Evolutionary conservation across 2,329 filamentous ascomycete genomes (phyloP), one percentile per base, ranked within the genome.

Genomic region (Harringtonia aguacate): DNA sequence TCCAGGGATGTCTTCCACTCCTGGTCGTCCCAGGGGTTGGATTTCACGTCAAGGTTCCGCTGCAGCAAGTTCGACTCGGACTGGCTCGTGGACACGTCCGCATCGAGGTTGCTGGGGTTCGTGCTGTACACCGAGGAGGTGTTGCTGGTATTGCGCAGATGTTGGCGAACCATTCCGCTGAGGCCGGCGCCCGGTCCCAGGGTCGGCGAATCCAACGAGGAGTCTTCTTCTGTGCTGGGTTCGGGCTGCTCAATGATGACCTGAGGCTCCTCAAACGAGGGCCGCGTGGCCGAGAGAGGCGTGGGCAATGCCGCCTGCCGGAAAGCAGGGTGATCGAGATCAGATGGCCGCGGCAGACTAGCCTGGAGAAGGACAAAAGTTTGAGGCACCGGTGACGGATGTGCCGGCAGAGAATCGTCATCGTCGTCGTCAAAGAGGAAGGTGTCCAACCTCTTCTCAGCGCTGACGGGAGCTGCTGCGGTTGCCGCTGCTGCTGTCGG

Each of bases 151-250:
- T 79, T 79, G 41, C 92, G 79, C 34, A 97, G 66, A 66, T 97
- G 92, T 49, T 89, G 82, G 28, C 84, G 79, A 37, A 95, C 81
- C 68, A 95, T 75, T 2, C 84, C 84, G 55, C 82, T 90, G 15
- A 95, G 69, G 1, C 86, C 87, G 17, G 66, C 65, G 15, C 68
- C 68, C 0, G 84, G 81, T 2, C 84, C 84, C 7, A 95, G 65
- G 0, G 86, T 94, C 1, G 89, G 88, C 0, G 88, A 94, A 55
- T 94, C 86, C 10, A 60, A 58, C 0, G 69, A 61, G 45, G 18
- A 18, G 8, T 37, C 24, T 4, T 48, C 48, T 10, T 56, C 52
- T 0, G 60, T 17, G 4, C 4, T 6, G 4, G 41, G 27, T 5
- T 20, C 27, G 2, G 29, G 9, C 3, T 36, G 20, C 2, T 43